phyloP scores from a whole-genome alignment of 2,329 filamentous ascomycete genomes.

The Drechmeria coniospora region DNA sequence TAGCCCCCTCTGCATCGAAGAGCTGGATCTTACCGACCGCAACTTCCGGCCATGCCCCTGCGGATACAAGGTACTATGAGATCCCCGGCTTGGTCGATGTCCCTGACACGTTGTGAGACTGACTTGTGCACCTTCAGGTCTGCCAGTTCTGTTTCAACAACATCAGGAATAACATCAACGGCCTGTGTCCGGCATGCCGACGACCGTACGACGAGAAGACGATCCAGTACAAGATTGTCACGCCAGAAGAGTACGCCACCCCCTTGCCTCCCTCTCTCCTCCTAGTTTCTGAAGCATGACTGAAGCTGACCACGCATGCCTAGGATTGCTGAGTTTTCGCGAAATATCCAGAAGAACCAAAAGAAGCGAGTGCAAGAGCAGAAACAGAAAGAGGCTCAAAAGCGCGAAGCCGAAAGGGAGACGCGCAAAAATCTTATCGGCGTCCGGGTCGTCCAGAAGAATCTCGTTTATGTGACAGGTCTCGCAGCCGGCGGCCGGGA shows the following conservation, averaged over 20 bases:
- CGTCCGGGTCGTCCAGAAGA: constrained; percentile 93
- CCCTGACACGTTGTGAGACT: constrained; percentile 1
- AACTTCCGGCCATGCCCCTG: constrained; percentile 96
- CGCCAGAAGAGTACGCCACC: constrained; percentile 70
- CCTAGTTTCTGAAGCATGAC: neutral
- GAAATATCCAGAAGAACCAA: constrained; percentile 74
- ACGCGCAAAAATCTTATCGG: constrained; percentile 93
- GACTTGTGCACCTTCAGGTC: constrained; percentile 42
- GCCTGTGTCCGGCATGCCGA: constrained; percentile 91
- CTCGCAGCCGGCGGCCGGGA: constrained; percentile 83
- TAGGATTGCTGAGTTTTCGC: constrained; percentile 59
- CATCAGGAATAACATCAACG: constrained; percentile 95
- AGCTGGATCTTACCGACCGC: constrained; percentile 93
- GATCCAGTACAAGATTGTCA: constrained; percentile 92
- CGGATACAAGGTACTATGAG: constrained; percentile 71
- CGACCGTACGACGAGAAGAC: constrained; percentile 92
- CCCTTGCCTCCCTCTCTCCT: neutral
- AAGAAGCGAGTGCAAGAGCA: constrained; percentile 74
- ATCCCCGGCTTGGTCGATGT: neutral
- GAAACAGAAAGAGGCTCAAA: constrained; percentile 89
- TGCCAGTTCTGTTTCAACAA: constrained; percentile 99
- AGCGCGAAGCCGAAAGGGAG: constrained; percentile 87
- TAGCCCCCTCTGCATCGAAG: constrained; percentile 95
- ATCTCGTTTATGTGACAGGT: constrained; percentile 94
- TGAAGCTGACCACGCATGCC: constrained; percentile 3